phyloP scores from a whole-genome alignment of 2,329 filamentous ascomycete genomes.

The Exophiala sp. region DNA sequence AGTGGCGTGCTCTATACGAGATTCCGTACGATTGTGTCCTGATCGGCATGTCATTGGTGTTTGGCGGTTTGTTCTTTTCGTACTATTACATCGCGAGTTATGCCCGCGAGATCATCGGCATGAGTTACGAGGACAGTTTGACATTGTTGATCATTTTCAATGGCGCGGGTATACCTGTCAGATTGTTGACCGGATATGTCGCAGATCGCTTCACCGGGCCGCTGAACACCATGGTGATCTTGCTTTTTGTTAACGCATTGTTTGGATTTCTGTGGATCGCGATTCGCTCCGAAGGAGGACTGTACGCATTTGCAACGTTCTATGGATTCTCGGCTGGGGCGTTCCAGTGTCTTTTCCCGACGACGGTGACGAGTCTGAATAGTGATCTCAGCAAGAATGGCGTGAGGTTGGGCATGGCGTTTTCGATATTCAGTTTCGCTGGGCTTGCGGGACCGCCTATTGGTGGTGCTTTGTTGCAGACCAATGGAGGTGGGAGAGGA shows the following conservation, averaged over 20 bases:
- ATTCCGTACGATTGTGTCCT: slow-evolving; percentile 42
- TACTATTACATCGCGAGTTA: slow-evolving; percentile 23
- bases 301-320: slow-evolving; percentile 62
- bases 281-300: slow-evolving; percentile 46
- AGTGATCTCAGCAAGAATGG: slow-evolving; percentile 52
- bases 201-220: slow-evolving; percentile 55
- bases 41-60: slow-evolving; percentile 20
- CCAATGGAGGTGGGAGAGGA: slow-evolving; percentile 36
- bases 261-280: slow-evolving; percentile 57
- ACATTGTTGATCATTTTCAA: slow-evolving; percentile 60
- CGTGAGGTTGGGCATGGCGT: slow-evolving; percentile 56
- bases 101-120: slow-evolving; percentile 39
- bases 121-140: slow-evolving; percentile 46
- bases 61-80: slow-evolving; percentile 23
- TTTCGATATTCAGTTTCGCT: slow-evolving; percentile 51
- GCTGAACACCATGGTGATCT: slow-evolving; percentile 59
- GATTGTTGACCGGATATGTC: slow-evolving; percentile 57
- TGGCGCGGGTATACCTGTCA: slow-evolving; percentile 54
- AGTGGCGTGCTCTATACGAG: slow-evolving; percentile 52
- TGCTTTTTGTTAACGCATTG: slow-evolving; percentile 41
- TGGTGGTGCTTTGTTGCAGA: slow-evolving; percentile 51
- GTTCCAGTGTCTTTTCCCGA: slow-evolving; percentile 65
- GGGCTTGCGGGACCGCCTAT: slow-evolving; percentile 55
- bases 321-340: slow-evolving; percentile 64
- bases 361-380: slow-evolving; percentile 55